A percentile compares a stretch with the other conserved stretches of the same genome.
phyloP scores from a whole-genome alignment of 164 flowering plant species.

The Magnolia officinalis region DNA sequence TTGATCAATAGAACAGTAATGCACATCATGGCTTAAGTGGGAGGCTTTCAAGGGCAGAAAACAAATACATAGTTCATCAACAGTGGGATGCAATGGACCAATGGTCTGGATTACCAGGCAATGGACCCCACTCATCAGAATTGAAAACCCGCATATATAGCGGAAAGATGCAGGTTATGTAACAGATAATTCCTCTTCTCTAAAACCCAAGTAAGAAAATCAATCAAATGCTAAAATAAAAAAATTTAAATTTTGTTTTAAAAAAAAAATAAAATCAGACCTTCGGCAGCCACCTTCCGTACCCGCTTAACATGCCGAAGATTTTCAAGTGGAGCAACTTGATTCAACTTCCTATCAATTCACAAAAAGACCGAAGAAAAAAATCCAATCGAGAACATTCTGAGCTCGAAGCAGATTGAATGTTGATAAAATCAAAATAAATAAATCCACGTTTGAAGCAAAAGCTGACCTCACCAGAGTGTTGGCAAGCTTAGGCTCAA shows the following conservation, averaged over 20 bases:
- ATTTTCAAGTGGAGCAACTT: conserved; percentile 64
- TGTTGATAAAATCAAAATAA: neutral
- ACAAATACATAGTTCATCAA: neutral
- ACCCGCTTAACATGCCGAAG: conserved; percentile 83
- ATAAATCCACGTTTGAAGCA: neutral
- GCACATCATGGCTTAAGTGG: no score
- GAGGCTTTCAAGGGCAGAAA: neutral
- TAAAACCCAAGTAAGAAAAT: no score
- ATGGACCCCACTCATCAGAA: neutral
- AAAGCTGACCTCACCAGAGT: conserved; percentile 53
- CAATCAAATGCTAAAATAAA: neutral
- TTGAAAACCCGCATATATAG: no score
- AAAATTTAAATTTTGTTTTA: no score
- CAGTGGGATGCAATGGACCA: neutral
- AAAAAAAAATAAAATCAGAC: neutral
- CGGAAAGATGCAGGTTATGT: neutral
- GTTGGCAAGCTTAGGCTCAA: conserved; percentile 71
- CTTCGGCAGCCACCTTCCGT: conserved; percentile 29
- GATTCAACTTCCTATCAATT: conserved; percentile 54
- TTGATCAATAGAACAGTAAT: no score
- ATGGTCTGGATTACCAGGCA: neutral
- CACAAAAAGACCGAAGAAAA: conserved; percentile 6
- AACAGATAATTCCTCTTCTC: neutral
- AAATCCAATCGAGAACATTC: neutral
- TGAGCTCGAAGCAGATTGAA: neutral